Conservation (phyloP, 177 flowering plant genomes). For the Vitis hybrid region DNA sequence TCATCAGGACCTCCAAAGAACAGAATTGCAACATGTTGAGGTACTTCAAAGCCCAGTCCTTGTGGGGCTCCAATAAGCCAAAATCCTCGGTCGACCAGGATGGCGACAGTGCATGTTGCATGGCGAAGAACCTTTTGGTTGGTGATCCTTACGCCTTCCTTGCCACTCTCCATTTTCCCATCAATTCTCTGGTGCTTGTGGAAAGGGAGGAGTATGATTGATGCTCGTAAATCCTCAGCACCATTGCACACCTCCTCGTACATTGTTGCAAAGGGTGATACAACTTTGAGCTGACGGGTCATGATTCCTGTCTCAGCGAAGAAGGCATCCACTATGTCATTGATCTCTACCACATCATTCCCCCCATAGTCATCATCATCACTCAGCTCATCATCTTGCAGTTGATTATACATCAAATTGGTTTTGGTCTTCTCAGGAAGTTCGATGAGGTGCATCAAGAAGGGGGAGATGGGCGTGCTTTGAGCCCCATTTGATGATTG, state of each 20-base stretch:
- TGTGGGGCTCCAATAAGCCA: constrained; percentile 29
- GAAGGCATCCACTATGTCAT: constrained; percentile 50
- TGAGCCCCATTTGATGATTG: constrained; percentile 30
- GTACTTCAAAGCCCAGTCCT: constrained; percentile 13
- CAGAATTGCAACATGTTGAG: constrained; percentile 51
- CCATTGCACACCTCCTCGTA: constrained; percentile 61
- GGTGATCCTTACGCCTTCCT: constrained; percentile 49
- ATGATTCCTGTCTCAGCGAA: constrained; percentile 32
- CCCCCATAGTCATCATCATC: constrained; percentile 64
- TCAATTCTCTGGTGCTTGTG: constrained; percentile 77
- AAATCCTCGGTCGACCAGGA: constrained; percentile 57
- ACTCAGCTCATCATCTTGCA: constrained; percentile 38
- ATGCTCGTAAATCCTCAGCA: constrained; percentile 49
- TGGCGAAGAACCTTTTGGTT: constrained; percentile 63
- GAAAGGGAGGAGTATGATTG: constrained; percentile 66
- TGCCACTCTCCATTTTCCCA: constrained; percentile 55
- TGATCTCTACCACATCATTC: constrained; percentile 58
- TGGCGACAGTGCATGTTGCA: constrained; percentile 69
- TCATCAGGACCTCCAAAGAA: constrained; percentile 88
- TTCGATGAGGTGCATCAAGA: constrained; percentile 63
- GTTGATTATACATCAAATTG: constrained; percentile 38
- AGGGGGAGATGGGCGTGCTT: constrained; percentile 39
- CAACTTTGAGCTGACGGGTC: constrained; percentile 39
- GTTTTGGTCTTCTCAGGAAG: constrained; percentile 42
- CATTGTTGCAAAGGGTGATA: constrained; percentile 40